Evolutionary conservation across 331 rosid species (phyloP).

Genomic region (Arachis monticola): DNA sequence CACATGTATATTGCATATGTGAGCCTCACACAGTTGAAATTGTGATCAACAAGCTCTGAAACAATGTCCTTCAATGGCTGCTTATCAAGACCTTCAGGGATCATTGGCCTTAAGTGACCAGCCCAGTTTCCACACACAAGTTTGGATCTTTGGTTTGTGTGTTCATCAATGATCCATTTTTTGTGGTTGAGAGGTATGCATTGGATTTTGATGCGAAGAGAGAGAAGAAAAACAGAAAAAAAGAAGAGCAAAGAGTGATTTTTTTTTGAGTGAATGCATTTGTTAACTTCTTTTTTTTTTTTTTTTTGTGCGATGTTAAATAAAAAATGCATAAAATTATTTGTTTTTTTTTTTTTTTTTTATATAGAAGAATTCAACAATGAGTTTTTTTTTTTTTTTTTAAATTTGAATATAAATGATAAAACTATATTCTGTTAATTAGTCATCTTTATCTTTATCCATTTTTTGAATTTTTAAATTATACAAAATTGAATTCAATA

Average conservation of each 20-base stretch:
- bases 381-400: background rate
- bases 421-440: no score
- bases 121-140: constrained; percentile 53
- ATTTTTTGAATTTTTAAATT: no score
- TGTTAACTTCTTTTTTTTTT: no score
- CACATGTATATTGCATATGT: constrained; percentile 56
- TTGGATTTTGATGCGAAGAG: constrained; percentile 23
- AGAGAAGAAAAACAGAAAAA: constrained; percentile 1
- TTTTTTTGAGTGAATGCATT: background rate
- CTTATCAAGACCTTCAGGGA: constrained; percentile 49
- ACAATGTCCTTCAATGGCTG: constrained; percentile 41
- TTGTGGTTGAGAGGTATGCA: constrained; percentile 48
- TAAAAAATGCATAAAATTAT: no score
- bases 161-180: constrained; percentile 46
- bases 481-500: no score
- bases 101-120: constrained; percentile 48
- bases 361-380: background rate
- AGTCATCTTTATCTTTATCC: no score
- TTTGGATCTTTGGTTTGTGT: constrained; percentile 40
- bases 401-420: no score
- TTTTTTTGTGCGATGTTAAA: no score
- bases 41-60: constrained; percentile 18
- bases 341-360: background rate
- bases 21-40: constrained; percentile 50
- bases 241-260: background rate